Conservation (phyloP, 148 eudicot species). For the Camellia granthamiana region DNA sequence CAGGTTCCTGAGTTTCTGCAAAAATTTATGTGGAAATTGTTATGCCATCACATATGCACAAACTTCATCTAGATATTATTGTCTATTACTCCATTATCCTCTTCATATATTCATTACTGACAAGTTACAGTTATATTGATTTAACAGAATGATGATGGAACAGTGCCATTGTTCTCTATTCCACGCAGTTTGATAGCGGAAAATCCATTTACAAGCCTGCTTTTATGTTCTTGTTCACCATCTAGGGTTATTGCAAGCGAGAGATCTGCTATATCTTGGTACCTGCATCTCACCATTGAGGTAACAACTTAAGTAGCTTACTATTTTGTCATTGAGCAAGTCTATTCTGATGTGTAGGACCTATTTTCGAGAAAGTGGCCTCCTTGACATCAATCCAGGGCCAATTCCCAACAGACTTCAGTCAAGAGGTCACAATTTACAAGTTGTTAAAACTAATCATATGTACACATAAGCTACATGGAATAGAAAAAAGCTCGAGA, state of each 20-base stretch:
- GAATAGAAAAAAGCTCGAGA: no score
- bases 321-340: not conserved
- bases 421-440: no score
- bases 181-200: conserved; percentile 80
- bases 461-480: no score
- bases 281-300: conserved; percentile 77
- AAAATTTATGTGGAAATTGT: not conserved
- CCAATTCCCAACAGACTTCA: no score
- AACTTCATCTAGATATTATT: conserved; percentile 3
- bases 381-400: no score
- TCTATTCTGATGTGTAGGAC: not conserved
- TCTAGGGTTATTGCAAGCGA: conserved; percentile 27
- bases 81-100: not conserved
- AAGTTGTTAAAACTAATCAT: no score
- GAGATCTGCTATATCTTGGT: conserved; percentile 55
- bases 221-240: conserved; percentile 62
- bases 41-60: not conserved
- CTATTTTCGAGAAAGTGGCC: no score
- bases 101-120: conserved; percentile 5
- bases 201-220: conserved; percentile 85
- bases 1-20: not conserved
- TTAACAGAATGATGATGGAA: conserved; percentile 64
- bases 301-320: conserved; percentile 31
- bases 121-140: conserved; percentile 1
- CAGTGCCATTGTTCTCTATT: conserved; percentile 71